Evolutionary conservation across 345 rosid species (phyloP).

Genomic region (Passiflora organensis): DNA sequence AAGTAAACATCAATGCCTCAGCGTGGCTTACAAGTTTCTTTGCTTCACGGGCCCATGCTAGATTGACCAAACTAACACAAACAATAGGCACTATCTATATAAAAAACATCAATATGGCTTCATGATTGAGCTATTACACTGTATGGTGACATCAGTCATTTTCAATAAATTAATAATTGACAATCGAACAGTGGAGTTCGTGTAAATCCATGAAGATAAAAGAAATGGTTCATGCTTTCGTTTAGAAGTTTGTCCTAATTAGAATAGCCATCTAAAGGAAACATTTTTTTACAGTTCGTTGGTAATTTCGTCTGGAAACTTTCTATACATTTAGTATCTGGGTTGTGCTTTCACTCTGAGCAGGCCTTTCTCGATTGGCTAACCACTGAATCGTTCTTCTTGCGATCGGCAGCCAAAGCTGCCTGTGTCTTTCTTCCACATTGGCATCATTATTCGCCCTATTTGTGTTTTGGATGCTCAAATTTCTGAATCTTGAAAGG

Average conservation of each 20-base stretch:
- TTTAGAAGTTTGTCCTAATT: no score
- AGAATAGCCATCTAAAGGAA: background rate
- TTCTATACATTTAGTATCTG: background rate
- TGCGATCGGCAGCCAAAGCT: constrained; percentile 72
- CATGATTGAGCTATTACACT: no score
- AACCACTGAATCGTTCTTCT: constrained; percentile 70
- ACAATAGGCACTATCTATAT: no score
- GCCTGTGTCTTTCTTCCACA: constrained; percentile 40
- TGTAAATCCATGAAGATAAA: background rate
- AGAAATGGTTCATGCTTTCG: no score
- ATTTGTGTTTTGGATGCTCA: constrained; percentile 12
- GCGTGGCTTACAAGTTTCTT: no score
- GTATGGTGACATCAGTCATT: background rate
- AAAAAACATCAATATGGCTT: no score
- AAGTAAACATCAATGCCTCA: no score
- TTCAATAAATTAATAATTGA: no score
- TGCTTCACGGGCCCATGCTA: no score
- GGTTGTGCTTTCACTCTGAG: background rate
- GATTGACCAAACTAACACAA: no score
- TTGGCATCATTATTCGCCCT: constrained; percentile 21
- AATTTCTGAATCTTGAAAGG: constrained; percentile 45
- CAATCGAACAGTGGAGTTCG: background rate
- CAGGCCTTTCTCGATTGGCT: constrained; percentile 47
- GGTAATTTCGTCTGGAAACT: background rate
- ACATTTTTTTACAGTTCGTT: background rate